phyloP scores from a whole-genome alignment of 805 yeast genomes.

The Lipomyces chichibuensis region DNA sequence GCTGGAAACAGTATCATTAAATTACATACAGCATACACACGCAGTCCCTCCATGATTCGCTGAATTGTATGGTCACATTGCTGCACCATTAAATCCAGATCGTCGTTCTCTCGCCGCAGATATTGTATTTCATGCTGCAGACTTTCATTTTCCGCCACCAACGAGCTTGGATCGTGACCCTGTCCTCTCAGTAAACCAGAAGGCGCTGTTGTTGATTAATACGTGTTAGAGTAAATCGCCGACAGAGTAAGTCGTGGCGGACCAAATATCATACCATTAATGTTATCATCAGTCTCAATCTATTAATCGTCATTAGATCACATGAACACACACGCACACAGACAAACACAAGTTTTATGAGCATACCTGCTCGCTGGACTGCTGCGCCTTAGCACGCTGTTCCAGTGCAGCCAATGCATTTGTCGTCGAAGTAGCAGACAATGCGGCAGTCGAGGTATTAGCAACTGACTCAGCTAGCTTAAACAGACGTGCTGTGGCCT shows the following conservation, averaged over 20 bases:
- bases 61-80: constrained; percentile 31
- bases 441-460: constrained; percentile 19
- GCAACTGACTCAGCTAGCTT: constrained; percentile 32
- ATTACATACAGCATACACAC: constrained; percentile 25
- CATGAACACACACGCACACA: too few relatives aligned
- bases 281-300: not conserved
- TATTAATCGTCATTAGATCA: not conserved
- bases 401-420: constrained; percentile 17
- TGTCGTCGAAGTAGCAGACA: constrained; percentile 18
- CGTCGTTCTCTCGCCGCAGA: constrained; percentile 25
- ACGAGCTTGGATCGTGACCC: not conserved
- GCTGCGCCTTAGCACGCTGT: constrained; percentile 1
- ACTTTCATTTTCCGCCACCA: constrained; percentile 21
- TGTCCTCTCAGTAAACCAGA: not conserved
- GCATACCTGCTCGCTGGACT: not conserved
- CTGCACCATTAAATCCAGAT: constrained; percentile 28
- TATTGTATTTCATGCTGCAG: constrained; percentile 19
- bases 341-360: not conserved
- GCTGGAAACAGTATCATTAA: not conserved
- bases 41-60: constrained; percentile 28
- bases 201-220: not conserved
- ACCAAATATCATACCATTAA: not conserved
- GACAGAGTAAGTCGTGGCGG: not conserved
- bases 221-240: not conserved
- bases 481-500: constrained; percentile 31